Conservation (phyloP, 2,329 filamentous ascomycete genomes). For the Pezizomycotina sp. region DNA sequence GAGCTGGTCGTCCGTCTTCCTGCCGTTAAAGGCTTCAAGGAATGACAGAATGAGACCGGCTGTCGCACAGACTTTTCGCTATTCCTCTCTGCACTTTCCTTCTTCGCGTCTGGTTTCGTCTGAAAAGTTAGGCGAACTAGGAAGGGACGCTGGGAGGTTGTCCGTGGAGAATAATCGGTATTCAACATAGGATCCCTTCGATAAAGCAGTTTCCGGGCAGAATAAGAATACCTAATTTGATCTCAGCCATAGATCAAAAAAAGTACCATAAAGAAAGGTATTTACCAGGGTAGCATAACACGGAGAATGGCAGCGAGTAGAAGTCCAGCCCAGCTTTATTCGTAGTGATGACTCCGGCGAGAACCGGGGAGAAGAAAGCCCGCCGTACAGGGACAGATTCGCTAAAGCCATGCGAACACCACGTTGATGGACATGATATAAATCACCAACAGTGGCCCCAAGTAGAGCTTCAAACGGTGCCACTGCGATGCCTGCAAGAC, state of each 20-base stretch:
- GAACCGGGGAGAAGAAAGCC: conserved; percentile 69
- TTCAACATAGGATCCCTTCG: conserved; percentile 49
- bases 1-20: conserved; percentile 64
- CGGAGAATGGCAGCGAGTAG: conserved; percentile 61
- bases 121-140: conserved; percentile 4
- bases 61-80: conserved; percentile 27
- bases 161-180: conserved; percentile 42
- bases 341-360: conserved; percentile 71
- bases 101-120: conserved; percentile 1
- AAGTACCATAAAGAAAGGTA: no score
- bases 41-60: conserved; percentile 42
- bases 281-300: conserved; percentile 51
- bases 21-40: conserved; percentile 60
- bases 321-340: conserved; percentile 82
- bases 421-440: conserved; percentile 76
- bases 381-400: conserved; percentile 54
- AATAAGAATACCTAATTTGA: conserved; percentile 51
- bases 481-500: conserved; percentile 72
- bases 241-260: no score
- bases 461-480: conserved; percentile 83
- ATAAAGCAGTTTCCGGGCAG: conserved; percentile 71
- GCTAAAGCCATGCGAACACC: conserved; percentile 74
- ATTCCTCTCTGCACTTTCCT: conserved; percentile 7
- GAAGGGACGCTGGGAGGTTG: conserved; percentile 19
- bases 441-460: conserved; percentile 73